These are phyloP conservation scores for Fusarium oxysporum DNA, from an alignment of 2,329 filamentous ascomycete species.

Conservation along the genomic window DNA sequence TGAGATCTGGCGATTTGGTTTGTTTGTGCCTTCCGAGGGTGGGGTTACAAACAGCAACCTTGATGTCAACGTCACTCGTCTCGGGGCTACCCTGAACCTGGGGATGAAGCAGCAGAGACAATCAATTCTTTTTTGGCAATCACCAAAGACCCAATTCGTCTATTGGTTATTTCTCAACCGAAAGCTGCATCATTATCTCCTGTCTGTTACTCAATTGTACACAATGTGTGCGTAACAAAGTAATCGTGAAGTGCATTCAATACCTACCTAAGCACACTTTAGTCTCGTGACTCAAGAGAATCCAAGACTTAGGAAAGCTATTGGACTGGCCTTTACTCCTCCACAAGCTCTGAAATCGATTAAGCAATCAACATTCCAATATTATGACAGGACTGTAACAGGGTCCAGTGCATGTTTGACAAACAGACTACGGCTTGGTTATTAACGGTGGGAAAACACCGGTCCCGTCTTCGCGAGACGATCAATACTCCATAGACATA, in stretches of 20 bases:
- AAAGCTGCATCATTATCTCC: not conserved
- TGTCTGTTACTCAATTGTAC: not conserved
- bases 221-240: not conserved
- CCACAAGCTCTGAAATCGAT: too few species aligned
- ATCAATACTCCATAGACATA: not conserved
- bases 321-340: too few species aligned
- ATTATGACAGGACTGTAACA: not conserved
- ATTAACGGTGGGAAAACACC: not conserved
- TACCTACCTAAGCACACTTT: too few species aligned
- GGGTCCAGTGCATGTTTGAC: not conserved
- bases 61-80: constrained; percentile 42
- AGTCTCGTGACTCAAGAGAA: not conserved
- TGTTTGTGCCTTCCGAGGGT: constrained; percentile 41
- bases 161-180: not conserved
- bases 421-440: not conserved
- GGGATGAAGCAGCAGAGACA: constrained; percentile 5
- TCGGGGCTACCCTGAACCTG: constrained; percentile 38
- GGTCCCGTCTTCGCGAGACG: not conserved
- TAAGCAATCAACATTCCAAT: not conserved
- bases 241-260: not conserved
- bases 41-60: constrained; percentile 40
- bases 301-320: not conserved
- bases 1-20: constrained; percentile 35
- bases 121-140: not conserved
- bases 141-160: not conserved